Percentiles rank a stretch among this genome's conserved stretches.
phyloP scores from a whole-genome alignment of 768 basidiomycete genomes.

The Xerocomellus chrysenteron region DNA sequence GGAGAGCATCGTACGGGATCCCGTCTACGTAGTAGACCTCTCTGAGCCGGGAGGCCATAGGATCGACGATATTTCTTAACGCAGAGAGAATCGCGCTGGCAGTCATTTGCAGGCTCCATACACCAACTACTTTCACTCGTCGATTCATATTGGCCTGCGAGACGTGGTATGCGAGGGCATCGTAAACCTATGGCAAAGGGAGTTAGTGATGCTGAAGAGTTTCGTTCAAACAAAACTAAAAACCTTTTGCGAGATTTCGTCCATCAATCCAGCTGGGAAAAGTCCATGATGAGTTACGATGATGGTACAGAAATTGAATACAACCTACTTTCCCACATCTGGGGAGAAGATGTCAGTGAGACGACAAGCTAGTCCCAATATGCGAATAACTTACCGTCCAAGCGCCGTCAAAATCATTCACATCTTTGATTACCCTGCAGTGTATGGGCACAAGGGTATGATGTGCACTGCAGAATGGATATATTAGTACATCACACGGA shows the following conservation, averaged over 20 bases:
- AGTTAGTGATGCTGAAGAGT: not conserved
- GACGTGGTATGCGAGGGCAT: constrained; percentile 94
- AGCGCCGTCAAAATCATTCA: constrained; percentile 89
- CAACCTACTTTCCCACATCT: constrained; percentile 91
- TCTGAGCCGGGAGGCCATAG: constrained; percentile 36
- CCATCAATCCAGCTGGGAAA: constrained; percentile 85
- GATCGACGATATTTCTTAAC: constrained; percentile 75
- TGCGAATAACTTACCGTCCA: constrained; percentile 78
- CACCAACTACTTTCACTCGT: constrained; percentile 83
- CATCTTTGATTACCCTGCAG: constrained; percentile 80
- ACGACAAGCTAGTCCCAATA: not conserved
- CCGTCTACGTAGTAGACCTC: constrained; percentile 33
- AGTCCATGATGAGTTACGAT: constrained; percentile 7
- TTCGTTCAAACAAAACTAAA: not conserved
- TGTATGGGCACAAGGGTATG: constrained; percentile 92
- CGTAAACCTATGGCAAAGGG: constrained; percentile 60
- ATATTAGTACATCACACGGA: not conserved
- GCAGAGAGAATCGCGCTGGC: constrained; percentile 83
- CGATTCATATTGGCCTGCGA: constrained; percentile 86
- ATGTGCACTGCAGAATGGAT: constrained; percentile 63
- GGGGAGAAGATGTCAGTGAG: constrained; percentile 6
- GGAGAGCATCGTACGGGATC: constrained; percentile 30
- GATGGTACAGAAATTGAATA: not conserved
- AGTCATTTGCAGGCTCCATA: constrained; percentile 95
- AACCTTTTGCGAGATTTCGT: constrained; percentile 85